Evolutionary conservation across 1,284 basidiomycete species (phyloP).

Genomic region (Athelia psychrophila): DNA sequence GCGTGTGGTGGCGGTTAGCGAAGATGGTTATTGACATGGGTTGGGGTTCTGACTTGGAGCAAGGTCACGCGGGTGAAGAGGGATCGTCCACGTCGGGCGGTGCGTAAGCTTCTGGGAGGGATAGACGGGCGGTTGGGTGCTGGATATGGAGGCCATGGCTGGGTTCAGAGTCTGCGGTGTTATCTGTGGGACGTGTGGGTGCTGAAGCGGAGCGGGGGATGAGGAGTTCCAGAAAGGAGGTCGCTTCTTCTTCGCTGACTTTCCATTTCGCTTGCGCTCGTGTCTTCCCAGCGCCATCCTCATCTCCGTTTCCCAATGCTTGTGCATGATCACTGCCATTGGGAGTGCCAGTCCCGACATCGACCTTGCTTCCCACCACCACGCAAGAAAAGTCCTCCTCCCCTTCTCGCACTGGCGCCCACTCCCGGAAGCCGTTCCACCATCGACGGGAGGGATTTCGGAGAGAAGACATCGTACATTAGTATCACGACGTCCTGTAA

Average conservation of each 20-base stretch:
- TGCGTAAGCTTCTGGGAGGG: background rate
- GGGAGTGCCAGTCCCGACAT: conserved; percentile 43
- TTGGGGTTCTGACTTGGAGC: background rate
- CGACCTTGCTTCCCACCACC: conserved; percentile 80
- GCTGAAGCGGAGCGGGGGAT: background rate
- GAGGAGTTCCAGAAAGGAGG: background rate
- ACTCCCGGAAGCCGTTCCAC: conserved; percentile 72
- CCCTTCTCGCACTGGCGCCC: conserved; percentile 63
- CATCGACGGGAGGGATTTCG: conserved; percentile 61
- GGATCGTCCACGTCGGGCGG: background rate
- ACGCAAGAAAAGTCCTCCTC: conserved; percentile 69
- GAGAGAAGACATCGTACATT: conserved; percentile 73
- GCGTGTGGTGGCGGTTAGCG: background rate
- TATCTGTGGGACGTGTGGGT: background rate
- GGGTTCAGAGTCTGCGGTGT: background rate
- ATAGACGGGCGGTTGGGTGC: background rate
- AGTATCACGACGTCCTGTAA: conserved; percentile 61
- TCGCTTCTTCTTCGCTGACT: conserved; percentile 2
- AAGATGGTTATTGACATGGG: background rate
- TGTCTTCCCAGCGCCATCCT: background rate
- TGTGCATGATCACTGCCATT: too few species aligned
- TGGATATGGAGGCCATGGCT: background rate
- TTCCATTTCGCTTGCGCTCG: background rate
- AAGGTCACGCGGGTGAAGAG: background rate
- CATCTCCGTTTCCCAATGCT: background rate